Conservation (phyloP, 768 basidiomycete genomes). For the Podaxis carcinomalis region DNA sequence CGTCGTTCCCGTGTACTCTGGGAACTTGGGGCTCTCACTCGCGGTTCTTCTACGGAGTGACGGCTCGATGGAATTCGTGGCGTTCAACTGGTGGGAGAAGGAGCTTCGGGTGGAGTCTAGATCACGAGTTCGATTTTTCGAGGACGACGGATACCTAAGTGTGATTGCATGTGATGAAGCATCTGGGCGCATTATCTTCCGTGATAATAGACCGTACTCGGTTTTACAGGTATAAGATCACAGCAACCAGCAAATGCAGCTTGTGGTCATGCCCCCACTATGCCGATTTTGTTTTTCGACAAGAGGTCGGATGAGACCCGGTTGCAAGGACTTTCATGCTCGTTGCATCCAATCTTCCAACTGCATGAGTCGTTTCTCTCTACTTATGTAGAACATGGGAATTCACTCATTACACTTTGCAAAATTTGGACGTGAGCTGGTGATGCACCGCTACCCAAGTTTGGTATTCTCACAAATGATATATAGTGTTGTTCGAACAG, state of each 20-base stretch:
- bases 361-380: not conserved
- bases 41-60: not conserved
- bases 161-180: not conserved
- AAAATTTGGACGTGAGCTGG: too few species aligned
- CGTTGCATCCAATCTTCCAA: slow-evolving; percentile 28
- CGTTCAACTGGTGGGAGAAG: not conserved
- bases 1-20: not conserved
- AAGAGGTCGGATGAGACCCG: slow-evolving; percentile 29
- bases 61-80: not conserved
- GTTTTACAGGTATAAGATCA: not conserved
- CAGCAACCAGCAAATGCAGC: too few species aligned
- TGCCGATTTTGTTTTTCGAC: too few species aligned
- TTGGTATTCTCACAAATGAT: too few species aligned
- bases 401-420: too few species aligned
- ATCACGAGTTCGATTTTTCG: not conserved
- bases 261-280: too few species aligned
- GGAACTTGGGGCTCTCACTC: not conserved
- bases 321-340: slow-evolving; percentile 43
- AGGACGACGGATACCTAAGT: not conserved
- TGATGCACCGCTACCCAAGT: too few species aligned
- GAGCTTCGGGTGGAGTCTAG: not conserved
- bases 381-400: too few species aligned
- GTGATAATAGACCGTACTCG: not conserved
- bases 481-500: too few species aligned
- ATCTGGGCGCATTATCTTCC: not conserved